Conservation (phyloP, 2,329 filamentous ascomycete species). For the Ambrosiella beaveri region DNA sequence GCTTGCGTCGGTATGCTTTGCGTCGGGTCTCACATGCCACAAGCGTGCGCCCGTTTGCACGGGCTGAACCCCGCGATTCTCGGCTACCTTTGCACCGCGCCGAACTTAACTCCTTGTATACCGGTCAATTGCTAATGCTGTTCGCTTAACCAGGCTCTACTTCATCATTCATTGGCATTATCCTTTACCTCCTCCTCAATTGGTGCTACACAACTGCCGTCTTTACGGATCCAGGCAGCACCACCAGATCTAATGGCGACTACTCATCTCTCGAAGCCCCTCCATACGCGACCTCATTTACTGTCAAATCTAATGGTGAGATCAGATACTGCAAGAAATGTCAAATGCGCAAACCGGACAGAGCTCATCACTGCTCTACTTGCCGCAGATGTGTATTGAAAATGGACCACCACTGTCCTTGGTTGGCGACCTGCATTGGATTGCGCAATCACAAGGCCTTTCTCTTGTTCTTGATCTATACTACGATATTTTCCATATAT, state of each 20-base stretch:
- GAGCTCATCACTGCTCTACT: constrained; percentile 90
- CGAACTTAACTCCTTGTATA: no score
- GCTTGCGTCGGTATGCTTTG: background rate
- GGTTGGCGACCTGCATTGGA: constrained; percentile 90
- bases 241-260: constrained; percentile 39
- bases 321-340: constrained; percentile 95
- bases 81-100: no score
- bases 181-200: constrained; percentile 64
- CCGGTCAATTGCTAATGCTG: no score
- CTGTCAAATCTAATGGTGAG: constrained; percentile 80
- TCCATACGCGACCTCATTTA: constrained; percentile 52
- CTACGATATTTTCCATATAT: constrained; percentile 68
- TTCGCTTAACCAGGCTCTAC: background rate
- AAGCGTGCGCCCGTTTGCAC: no score
- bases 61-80: no score
- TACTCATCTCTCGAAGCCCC: constrained; percentile 50
- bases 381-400: constrained; percentile 90
- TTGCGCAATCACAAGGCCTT: constrained; percentile 93
- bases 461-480: constrained; percentile 79
- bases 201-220: constrained; percentile 85
- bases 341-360: constrained; percentile 82
- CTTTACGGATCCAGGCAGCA: constrained; percentile 73
- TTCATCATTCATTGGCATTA: constrained; percentile 35
- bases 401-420: constrained; percentile 99
- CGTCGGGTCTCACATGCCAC: no score